Evolutionary conservation across 495 filamentous ascomycete species (phyloP).

Genomic region (Aspergillus hancockii): DNA sequence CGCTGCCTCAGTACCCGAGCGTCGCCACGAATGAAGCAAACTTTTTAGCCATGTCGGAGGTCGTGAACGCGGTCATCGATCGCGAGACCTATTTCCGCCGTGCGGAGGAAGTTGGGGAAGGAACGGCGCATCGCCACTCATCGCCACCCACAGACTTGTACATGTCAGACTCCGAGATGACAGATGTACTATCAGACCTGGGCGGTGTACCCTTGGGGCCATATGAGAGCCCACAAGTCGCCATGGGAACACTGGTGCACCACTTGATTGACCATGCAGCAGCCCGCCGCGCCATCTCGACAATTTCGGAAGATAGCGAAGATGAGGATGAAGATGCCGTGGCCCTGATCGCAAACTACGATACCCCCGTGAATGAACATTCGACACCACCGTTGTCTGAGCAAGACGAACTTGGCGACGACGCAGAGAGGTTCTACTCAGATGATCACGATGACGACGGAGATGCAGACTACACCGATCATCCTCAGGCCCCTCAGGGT

Average conservation of each 20-base stretch:
- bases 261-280: conserved; percentile 21
- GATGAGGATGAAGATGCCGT: conserved; percentile 22
- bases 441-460: conserved; percentile 30
- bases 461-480: conserved; percentile 10
- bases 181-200: conserved; percentile 24
- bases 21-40: conserved; percentile 21
- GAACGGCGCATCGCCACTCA: background rate
- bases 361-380: conserved; percentile 21
- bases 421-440: conserved; percentile 40
- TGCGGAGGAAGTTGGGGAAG: background rate
- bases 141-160: conserved; percentile 19
- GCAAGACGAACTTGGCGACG: conserved; percentile 33
- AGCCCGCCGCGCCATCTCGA: conserved; percentile 21
- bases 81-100: conserved; percentile 11
- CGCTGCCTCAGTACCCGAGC: conserved; percentile 35
- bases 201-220: conserved; percentile 24
- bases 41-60: conserved; percentile 23
- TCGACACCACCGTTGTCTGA: conserved; percentile 15
- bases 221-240: conserved; percentile 19
- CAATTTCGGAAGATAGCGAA: conserved; percentile 27
- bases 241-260: conserved; percentile 25
- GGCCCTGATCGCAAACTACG: conserved; percentile 35
- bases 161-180: conserved; percentile 27
- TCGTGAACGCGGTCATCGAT: conserved; percentile 35
- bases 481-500: conserved; percentile 3